Evolutionary conservation across 208 protist genomes (phyloP).

Genomic region (Trypanosoma grayi): DNA sequence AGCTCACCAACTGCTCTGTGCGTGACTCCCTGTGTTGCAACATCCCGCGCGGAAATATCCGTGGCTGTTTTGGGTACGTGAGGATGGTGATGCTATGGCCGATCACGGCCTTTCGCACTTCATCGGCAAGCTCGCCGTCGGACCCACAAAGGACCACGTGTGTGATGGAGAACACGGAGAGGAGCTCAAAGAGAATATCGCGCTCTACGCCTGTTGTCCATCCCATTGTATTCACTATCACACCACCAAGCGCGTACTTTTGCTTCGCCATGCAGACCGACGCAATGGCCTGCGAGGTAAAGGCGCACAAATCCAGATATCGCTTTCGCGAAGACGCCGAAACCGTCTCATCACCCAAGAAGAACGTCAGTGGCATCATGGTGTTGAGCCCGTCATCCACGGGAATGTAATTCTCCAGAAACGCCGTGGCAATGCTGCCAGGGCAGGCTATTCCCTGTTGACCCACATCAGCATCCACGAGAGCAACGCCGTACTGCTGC

Average conservation of each 20-base stretch:
- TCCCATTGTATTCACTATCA: slow-evolving; percentile 80
- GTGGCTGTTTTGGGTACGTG: slow-evolving; percentile 39
- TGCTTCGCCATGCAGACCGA: slow-evolving; percentile 46
- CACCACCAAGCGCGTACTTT: slow-evolving; percentile 55
- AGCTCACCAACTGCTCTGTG: slow-evolving; percentile 42
- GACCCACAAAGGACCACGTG: slow-evolving; percentile 74
- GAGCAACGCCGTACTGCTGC: slow-evolving; percentile 41
- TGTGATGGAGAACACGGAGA: slow-evolving; percentile 74
- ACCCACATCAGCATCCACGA: slow-evolving; percentile 73
- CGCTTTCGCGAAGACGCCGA: slow-evolving; percentile 53
- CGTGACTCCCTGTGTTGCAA: slow-evolving; percentile 26
- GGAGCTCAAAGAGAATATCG: slow-evolving; percentile 63
- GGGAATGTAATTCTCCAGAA: slow-evolving; percentile 56
- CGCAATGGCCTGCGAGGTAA: slow-evolving; percentile 40
- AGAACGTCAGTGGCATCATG: slow-evolving; percentile 77
- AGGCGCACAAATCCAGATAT: slow-evolving; percentile 78
- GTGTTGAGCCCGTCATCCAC: slow-evolving; percentile 70
- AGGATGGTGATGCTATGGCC: slow-evolving; percentile 46
- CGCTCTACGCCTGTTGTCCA: slow-evolving; percentile 54
- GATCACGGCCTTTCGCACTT: slow-evolving; percentile 41
- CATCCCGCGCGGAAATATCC: slow-evolving; percentile 28
- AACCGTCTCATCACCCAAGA: slow-evolving; percentile 63
- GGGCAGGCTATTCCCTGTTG: slow-evolving; percentile 71
- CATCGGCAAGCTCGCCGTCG: slow-evolving; percentile 50
- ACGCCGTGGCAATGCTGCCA: slow-evolving; percentile 62